Base-by-base conservation (phyloP, 169 alveolate genomes). In the Plasmodium ovale region DNA sequence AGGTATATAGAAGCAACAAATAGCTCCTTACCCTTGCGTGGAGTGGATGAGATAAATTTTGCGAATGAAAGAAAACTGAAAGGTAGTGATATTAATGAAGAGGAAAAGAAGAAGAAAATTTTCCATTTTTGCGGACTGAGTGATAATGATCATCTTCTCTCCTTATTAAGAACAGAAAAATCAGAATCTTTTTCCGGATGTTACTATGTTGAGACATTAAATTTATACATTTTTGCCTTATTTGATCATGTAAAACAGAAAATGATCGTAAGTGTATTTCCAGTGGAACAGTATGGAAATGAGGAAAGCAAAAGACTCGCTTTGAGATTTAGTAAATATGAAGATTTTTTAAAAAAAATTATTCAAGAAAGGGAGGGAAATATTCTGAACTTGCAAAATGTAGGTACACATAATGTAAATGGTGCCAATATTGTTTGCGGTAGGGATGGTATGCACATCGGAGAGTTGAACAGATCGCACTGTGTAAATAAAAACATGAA, bases 271-370 rank as follows among this genome's bases (percentile, higher is more conserved):
- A 60, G 77, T 68, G 14, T 62, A 44, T 60, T 60, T 39, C 72
- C 88, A 29, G 54, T 60, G 23, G 67, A 77, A 44, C 59, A 60
- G 35, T 77, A 47, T 42, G 88, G 88, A 21, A 42, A n/a, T 35
- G 67, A 77, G 1, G 23, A 60, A 60, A 6, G 72, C 53, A 77
- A 33, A 77, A 42, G n/a, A 7, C 25, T 60, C 6, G 68, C 60
- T 42, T 39, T 23, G 6, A 60, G 33, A 37, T 77, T 77, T 37
- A 42, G 49, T n/a, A 27, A 77, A 54, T 37, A 27, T 67, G 88
- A 77, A 64, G 88, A 77, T 60, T 77, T 27, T 42, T 60, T 77
- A 47, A 60, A 53, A 14, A 39, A 64, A 42, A 51, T 37, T 23
- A 77, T 77, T 35, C 53, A 62, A 51, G 49, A 62, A 60, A 77